Base-by-base conservation (phyloP, 805 yeast species). In the Candida arabinofermentans region DNA sequence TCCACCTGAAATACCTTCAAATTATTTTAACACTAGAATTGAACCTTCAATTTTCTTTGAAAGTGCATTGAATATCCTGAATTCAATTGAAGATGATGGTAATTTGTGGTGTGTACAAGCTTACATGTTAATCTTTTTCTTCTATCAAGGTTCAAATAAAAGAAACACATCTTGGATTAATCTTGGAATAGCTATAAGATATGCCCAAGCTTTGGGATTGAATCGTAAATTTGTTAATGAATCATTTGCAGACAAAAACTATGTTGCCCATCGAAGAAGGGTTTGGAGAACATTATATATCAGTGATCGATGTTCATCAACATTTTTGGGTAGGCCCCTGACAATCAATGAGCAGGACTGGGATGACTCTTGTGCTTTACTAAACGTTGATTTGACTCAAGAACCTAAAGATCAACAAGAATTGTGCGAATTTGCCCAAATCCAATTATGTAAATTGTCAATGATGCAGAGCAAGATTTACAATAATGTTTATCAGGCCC, bases 111-210 rank as follows among this genome's bases (percentile, higher is more conserved):
- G 67, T 10, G 69, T 69, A 3, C 71, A 69, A 42, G 66, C 67
- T 4, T 58, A 70, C 43, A 47, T 68, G 24, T 47, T 74, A 18
- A 55, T 65, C 27, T 69, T 61, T 48, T 62, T 70, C 47, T 70
- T 60, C 48, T 65, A 71, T 42, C 71, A 68, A 37, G 53, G 60
- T 24, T 59, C 59, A n/a, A 65, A 71, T 8, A 65, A 64, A 37
- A 61, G 70, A 42, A 62, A 62, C 36, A 57, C 69, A 0, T 69
- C 75, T 5, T 72, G 76, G 76, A 55, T 70, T 12, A 63, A 62
- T 47, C 47, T 72, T 19, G 73, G 74, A 8, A 45, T 49, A 16
- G 69, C 74, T 1, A 68, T 72, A n/a, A 54, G 70, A 22, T 57
- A 63, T 48, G 74, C 74, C 0, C 71, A 67, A 49, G 57, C 71